Percentiles rank a stretch among this genome's conserved stretches.
These are phyloP conservation scores for Drechslerella dactyloides DNA, from an alignment of 2,329 filamentous ascomycete species.

Conservation along the genomic window DNA sequence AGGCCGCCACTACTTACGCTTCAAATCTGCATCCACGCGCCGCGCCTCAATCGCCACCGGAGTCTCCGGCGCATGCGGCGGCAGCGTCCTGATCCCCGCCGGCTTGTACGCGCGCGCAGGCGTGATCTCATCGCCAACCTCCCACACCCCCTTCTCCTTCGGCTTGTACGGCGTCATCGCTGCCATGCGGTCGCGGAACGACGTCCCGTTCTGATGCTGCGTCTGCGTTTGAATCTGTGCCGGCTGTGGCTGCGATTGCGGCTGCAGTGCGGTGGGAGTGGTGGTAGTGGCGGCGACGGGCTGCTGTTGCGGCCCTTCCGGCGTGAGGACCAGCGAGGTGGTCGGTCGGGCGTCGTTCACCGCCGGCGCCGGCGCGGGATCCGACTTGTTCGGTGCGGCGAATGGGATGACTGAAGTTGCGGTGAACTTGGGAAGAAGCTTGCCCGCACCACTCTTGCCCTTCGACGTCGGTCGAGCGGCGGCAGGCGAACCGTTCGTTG, in stretches of 20 bases:
- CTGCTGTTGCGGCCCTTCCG: background rate
- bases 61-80: conserved; percentile 28
- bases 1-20: background rate
- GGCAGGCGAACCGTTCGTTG: background rate
- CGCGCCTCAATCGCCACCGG: conserved; percentile 14
- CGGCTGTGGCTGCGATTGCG: too few species aligned
- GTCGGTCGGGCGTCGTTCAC: conserved; percentile 5
- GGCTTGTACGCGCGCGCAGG: conserved; percentile 43
- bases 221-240: too few species aligned
- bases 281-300: too few species aligned
- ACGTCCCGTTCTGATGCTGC: conserved; percentile 2
- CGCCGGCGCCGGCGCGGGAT: background rate
- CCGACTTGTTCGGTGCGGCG: conserved; percentile 13
- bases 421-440: conserved; percentile 14
- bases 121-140: conserved; percentile 29
- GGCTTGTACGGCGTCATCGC: conserved; percentile 37
- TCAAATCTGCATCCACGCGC: conserved; percentile 33
- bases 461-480: conserved; percentile 11
- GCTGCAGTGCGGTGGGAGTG: background rate
- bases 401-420: conserved; percentile 15
- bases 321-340: background rate
- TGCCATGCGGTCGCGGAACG: conserved; percentile 31
- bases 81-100: conserved; percentile 18
- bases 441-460: background rate
- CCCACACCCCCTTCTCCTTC: conserved; percentile 22